Evolutionary conservation across 164 flowering plant species (phyloP), one percentile per base, ranked within the genome.

Genomic region (Tinospora cordifolia): DNA sequence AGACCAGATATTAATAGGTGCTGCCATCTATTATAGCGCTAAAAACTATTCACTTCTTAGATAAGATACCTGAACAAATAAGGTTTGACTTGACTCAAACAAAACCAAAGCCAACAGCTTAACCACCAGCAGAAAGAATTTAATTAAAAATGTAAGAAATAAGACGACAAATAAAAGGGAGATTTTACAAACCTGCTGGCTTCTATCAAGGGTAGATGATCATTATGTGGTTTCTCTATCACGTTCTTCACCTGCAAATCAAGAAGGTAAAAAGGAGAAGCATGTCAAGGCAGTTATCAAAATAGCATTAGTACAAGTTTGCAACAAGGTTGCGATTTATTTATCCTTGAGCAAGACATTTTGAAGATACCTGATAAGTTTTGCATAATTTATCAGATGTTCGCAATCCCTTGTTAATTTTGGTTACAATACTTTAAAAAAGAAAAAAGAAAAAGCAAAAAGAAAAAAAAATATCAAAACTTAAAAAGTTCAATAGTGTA

Each of bases 191-290:
- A 90, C 98, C 98, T 91, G 98, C 98, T 94, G 63, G 98, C 98
- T 86, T 94, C 98, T 77, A 94, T 79, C 72, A 94, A 81, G 41
- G 98, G 96, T 19, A 94, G 87, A 80, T 94, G 96, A 78, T 94
- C 98, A 76, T 94, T 94, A 76, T 89, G 70, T 63, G 98, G 97
- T 84, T 90, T 94, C 84, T 94, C 97, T 76, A 94, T 85, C 72
- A 94, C 96, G 81, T 89, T 84, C 83, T 89, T 78, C 74, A 94
- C 98, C 98, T 94, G 88, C 65, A 81, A 77, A 74, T 36, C 40
- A 34, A 72, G 63, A 69, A 81, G 24, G 36, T 10, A 15, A 68
- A 65, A 24, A 36, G 4, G 19, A 41, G 9, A 47, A 67, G 8
- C 5, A 17, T 14, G 19, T 63, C 27, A 63, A 27, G 9, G n/a